A percentile compares a stretch with the other conserved stretches of the same genome.
phyloP scores from a whole-genome alignment of 2,329 filamentous ascomycete genomes.

The Colletotrichum australisinense region DNA sequence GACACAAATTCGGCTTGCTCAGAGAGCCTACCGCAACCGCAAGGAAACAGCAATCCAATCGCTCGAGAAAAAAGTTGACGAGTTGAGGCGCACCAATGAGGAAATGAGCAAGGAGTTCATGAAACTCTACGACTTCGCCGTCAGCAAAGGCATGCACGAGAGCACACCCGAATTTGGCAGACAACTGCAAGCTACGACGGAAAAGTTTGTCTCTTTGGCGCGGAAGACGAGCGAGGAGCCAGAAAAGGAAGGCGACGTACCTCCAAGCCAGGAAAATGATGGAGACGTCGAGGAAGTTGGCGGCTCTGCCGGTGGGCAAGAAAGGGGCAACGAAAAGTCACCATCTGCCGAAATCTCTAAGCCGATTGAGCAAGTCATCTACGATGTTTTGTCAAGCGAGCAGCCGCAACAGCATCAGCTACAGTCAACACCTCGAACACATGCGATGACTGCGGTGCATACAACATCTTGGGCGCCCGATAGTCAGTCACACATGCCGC shows the following conservation, averaged over 20 bases:
- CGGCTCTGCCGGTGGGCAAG: slow-evolving; percentile 4
- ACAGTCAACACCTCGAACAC: neutral
- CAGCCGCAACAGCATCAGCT: slow-evolving; percentile 31
- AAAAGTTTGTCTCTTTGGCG: slow-evolving; percentile 67
- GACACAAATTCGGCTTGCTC: slow-evolving; percentile 88
- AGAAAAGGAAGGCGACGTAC: slow-evolving; percentile 43
- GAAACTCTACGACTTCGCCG: slow-evolving; percentile 71
- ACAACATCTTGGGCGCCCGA: slow-evolving; percentile 3
- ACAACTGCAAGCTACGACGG: slow-evolving; percentile 66
- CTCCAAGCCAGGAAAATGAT: slow-evolving; percentile 24
- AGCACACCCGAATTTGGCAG: slow-evolving; percentile 66
- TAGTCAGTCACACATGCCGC: neutral
- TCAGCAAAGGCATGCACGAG: slow-evolving; percentile 68
- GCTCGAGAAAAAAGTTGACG: slow-evolving; percentile 76
- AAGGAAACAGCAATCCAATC: slow-evolving; percentile 85
- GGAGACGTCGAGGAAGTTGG: slow-evolving; percentile 14
- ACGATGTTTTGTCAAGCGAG: slow-evolving; percentile 43
- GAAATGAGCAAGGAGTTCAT: slow-evolving; percentile 81
- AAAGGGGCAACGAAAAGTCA: slow-evolving; percentile 24
- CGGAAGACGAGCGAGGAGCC: slow-evolving; percentile 58
- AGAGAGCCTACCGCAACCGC: slow-evolving; percentile 84
- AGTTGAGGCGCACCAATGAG: slow-evolving; percentile 76
- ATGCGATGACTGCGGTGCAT: slow-evolving; percentile 19
- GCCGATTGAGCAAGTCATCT: slow-evolving; percentile 27
- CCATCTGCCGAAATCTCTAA: slow-evolving; percentile 28